Evolutionary conservation across 2,329 filamentous ascomycete genomes (phyloP).

Genomic region (Xylariaceae sp.): DNA sequence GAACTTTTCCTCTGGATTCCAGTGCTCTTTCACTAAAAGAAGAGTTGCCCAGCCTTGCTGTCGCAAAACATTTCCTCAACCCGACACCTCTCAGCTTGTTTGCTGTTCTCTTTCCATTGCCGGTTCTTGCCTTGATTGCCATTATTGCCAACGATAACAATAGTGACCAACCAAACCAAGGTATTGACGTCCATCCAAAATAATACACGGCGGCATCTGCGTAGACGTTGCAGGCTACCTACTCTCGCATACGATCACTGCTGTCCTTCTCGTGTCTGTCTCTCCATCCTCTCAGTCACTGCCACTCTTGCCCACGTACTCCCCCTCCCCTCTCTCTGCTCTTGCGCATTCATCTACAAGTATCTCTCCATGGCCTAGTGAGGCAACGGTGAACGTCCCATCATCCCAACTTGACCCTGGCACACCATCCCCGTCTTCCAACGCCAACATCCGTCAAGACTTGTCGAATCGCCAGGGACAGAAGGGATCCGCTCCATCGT

Average conservation of each 20-base stretch:
- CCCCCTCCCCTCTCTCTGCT: background rate
- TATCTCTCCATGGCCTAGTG: background rate
- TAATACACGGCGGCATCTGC: background rate
- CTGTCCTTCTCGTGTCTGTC: too few species aligned
- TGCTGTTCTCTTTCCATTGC: background rate
- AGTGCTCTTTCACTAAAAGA: background rate
- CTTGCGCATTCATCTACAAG: too few species aligned
- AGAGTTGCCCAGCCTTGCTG: conserved; percentile 12
- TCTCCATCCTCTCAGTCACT: background rate
- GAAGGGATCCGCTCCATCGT: background rate
- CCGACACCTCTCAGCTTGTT: background rate
- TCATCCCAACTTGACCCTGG: background rate
- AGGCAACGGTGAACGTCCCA: background rate
- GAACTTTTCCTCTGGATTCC: conserved; percentile 13
- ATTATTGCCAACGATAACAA: background rate
- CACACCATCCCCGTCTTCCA: background rate
- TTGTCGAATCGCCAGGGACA: background rate
- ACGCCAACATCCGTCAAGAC: background rate
- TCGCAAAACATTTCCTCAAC: conserved; percentile 16
- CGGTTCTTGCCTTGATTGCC: background rate
- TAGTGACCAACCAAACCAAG: too few species aligned
- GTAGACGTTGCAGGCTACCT: background rate
- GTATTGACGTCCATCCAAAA: background rate
- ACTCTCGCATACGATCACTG: too few species aligned
- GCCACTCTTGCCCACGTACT: background rate